phyloP scores from a whole-genome alignment of 805 yeast genomes.

The Jamesozyma lodderae region DNA sequence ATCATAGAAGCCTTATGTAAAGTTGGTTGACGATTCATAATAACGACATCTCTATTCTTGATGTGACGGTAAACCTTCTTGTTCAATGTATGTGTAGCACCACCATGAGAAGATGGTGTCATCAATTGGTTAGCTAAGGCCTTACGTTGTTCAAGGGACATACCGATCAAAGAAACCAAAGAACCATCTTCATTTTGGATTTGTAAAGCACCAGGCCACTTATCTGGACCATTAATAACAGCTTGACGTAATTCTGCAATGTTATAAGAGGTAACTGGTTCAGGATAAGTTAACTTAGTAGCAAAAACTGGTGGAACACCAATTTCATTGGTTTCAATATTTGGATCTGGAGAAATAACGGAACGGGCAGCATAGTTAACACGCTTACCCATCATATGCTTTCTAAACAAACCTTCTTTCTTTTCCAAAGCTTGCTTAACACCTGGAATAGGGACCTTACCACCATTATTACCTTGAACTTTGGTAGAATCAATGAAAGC shows the following conservation, averaged over 20 bases:
- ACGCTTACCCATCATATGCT: slow-evolving; percentile 99
- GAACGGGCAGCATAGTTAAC: slow-evolving; percentile 98
- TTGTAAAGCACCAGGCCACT: slow-evolving; percentile 98
- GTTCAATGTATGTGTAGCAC: slow-evolving; percentile 54
- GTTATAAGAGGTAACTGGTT: slow-evolving; percentile 91
- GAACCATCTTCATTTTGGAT: slow-evolving; percentile 94
- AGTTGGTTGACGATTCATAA: slow-evolving; percentile 99
- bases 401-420: slow-evolving; percentile 96
- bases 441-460: slow-evolving; percentile 76
- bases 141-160: slow-evolving; percentile 89
- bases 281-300: slow-evolving; percentile 89
- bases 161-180: slow-evolving; percentile 69
- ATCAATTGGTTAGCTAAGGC: slow-evolving; percentile 88
- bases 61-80: slow-evolving; percentile 94
- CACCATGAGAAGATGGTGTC: slow-evolving; percentile 64
- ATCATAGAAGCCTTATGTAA: slow-evolving; percentile 99
- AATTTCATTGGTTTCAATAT: slow-evolving; percentile 92
- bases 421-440: slow-evolving; percentile 95
- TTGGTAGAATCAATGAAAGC: slow-evolving; percentile 89
- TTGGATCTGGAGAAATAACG: slow-evolving; percentile 98
- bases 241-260: slow-evolving; percentile 87
- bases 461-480: slow-evolving; percentile 64
- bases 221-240: slow-evolving; percentile 93
- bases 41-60: slow-evolving; percentile 86
- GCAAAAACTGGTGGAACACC: slow-evolving; percentile 99